Conservation (phyloP, 371 early-diverging fungal species). For the Syncephalastrum sp. region DNA sequence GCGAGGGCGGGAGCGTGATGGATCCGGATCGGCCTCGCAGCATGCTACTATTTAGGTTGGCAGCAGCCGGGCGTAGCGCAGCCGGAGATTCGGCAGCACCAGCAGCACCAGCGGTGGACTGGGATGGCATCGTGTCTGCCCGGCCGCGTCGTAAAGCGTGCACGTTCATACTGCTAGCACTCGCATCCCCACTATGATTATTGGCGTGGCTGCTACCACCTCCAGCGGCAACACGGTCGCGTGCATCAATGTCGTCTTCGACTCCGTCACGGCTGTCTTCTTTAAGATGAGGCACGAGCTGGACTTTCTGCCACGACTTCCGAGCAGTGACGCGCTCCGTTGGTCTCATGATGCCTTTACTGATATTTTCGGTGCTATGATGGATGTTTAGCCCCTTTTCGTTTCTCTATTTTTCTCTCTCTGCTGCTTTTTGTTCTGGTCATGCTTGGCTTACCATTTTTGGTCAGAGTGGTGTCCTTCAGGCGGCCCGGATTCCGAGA, state of each 20-base stretch:
- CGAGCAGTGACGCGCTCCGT: no score
- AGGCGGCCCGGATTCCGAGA: constrained; percentile 15
- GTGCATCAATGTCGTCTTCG: background rate
- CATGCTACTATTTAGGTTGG: constrained; percentile 29
- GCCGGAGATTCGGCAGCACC: constrained; percentile 1
- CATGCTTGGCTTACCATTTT: constrained; percentile 13
- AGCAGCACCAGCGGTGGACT: constrained; percentile 12
- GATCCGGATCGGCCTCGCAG: constrained; percentile 55
- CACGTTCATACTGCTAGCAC: no score
- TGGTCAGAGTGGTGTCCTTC: constrained; percentile 6
- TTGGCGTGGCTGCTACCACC: background rate
- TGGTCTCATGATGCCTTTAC: no score
- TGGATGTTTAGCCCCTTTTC: background rate
- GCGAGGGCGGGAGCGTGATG: constrained; percentile 19
- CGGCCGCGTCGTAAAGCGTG: constrained; percentile 10
- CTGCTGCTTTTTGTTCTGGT: background rate
- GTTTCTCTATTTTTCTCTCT: background rate
- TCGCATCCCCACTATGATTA: no score
- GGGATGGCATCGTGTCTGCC: constrained; percentile 23
- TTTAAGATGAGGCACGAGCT: background rate
- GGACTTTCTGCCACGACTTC: background rate
- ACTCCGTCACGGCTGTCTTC: background rate
- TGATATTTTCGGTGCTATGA: background rate
- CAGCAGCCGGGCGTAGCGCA: constrained; percentile 1
- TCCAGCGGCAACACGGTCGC: background rate